Evolutionary conservation across 441 rosid species (phyloP), one percentile per base, ranked within the genome.

Genomic region (Syzygium syzygioides): DNA sequence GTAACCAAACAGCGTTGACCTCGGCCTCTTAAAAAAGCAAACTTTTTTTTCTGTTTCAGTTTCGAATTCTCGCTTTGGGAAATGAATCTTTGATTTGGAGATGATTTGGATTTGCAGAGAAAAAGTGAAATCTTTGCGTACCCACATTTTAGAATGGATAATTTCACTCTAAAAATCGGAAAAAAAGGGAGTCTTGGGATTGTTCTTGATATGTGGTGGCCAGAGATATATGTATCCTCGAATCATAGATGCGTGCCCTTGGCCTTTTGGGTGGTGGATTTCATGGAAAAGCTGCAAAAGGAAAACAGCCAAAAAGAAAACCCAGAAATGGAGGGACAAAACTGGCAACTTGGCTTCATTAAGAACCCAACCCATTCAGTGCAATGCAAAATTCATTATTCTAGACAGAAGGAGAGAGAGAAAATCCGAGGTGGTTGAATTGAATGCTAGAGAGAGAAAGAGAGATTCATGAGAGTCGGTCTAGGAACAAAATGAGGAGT

Each of bases 401-500:
- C 52, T 12, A 76, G 53, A 41, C 53, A 41, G 83, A 76, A 53
- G 41, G 25, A 41, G 83, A 76, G 83, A 76, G 83, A 76, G 25
- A 76, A 76, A 45, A 76, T 76, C n/a, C 41, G 53, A 76, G 83
- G 83, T 76, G n/a, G 83, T 76, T 76, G 52, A 23, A 76, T 23
- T 76, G 83, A 76, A 23, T 23, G 83, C 52, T 41, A 23, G 83
- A 41, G 71, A 79, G 84, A 37, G 89, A 45, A 1, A 37, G 86
- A 88, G 85, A 85, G 41, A 76, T 66, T 76, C 85, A 34, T 55
- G 88, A 87, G 94, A 92, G 93, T 57, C 76, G 90, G 92, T 90
- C 88, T 89, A 88, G 94, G 91, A 92, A 79, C 85, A 37, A 90
- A 92, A 91, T 37, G 86, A 87, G 93, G 92, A 90, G 93, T 91